phyloP scores from a whole-genome alignment of 208 protist species.

The Naegleria fowleri region DNA sequence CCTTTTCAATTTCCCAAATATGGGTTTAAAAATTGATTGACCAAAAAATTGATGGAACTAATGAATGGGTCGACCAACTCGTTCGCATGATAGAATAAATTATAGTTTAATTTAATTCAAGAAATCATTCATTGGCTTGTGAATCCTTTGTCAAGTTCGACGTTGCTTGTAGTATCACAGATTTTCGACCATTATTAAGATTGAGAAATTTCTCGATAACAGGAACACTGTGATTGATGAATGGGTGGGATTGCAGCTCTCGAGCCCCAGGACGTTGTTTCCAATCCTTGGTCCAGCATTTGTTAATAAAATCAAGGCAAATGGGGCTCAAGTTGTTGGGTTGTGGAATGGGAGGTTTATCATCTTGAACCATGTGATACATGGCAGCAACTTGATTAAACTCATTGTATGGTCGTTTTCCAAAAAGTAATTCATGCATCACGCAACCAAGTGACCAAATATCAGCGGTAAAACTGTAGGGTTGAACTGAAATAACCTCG shows the following conservation, averaged over 20 bases:
- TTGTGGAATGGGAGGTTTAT: background rate
- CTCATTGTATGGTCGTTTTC: background rate
- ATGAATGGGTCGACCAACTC: too few species aligned
- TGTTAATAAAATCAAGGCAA: background rate
- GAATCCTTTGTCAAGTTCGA: too few species aligned
- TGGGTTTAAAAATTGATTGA: too few species aligned
- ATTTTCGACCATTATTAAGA: too few species aligned
- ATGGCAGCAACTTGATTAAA: conserved; percentile 13
- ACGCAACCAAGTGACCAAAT: conserved; percentile 22
- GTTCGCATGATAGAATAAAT: too few species aligned
- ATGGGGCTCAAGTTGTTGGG: background rate
- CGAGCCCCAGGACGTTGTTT: background rate
- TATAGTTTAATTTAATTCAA: too few species aligned
- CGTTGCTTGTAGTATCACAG: too few species aligned
- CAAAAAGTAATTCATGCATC: background rate
- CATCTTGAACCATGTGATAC: background rate
- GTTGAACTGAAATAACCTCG: conserved; percentile 14
- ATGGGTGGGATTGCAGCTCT: background rate
- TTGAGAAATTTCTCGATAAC: background rate
- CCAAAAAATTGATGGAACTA: too few species aligned
- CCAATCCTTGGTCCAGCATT: conserved; percentile 10
- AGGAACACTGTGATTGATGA: background rate
- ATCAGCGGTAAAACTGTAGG: background rate
- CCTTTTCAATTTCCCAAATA: too few species aligned
- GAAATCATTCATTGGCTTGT: too few species aligned